Conservation (phyloP, 2,329 filamentous ascomycete genomes). For the Amphichorda felina region DNA sequence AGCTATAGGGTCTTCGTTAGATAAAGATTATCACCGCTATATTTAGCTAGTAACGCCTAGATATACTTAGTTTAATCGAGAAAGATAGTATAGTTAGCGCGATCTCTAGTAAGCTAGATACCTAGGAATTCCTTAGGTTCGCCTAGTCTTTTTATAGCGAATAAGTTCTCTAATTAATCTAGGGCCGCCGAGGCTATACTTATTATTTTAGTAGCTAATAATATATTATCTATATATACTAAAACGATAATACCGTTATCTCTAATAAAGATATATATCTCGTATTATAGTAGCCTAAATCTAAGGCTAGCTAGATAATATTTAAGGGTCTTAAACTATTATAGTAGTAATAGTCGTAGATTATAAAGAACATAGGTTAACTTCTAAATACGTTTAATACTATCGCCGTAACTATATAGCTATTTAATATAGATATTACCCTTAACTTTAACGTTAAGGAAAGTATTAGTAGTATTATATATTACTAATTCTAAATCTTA, state of each 20-base stretch:
- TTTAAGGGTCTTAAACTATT: background rate
- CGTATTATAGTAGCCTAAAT: background rate
- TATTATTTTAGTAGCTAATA: background rate
- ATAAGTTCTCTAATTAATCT: background rate
- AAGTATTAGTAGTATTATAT: too few species aligned
- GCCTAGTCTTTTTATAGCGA: background rate
- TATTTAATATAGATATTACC: too few species aligned
- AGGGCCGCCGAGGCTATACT: background rate
- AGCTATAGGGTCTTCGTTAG: background rate
- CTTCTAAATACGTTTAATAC: too few species aligned
- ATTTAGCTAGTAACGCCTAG: background rate
- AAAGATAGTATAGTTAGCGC: background rate
- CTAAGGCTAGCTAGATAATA: background rate
- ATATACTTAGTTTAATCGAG: too few species aligned
- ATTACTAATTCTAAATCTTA: background rate
- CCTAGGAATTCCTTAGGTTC: too few species aligned
- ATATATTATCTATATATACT: background rate
- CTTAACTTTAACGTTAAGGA: too few species aligned
- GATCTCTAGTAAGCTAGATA: too few species aligned
- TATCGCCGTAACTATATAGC: too few species aligned
- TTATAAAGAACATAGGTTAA: too few species aligned
- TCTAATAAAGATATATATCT: background rate
- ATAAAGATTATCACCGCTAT: background rate
- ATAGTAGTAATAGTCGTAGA: background rate
- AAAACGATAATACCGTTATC: background rate